Conservation (phyloP, 345 rosid genomes). For the Linum trigynum region DNA sequence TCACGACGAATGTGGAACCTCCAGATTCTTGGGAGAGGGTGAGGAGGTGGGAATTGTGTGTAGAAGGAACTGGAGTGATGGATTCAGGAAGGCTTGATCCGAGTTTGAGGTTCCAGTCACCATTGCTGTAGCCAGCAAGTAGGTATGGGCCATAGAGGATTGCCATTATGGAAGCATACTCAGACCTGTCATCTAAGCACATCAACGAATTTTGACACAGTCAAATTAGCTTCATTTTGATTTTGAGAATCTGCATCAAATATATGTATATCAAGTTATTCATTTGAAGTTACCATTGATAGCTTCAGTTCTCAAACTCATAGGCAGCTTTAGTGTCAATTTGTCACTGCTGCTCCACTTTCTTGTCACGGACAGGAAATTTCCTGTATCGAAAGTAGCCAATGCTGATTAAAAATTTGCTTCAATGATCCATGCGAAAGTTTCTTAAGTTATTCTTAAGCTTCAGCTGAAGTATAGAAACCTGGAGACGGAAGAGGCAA, state of each 20-base stretch:
- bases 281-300: slow-evolving; percentile 44
- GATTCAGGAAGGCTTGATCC: slow-evolving; percentile 37
- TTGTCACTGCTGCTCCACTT: slow-evolving; percentile 54
- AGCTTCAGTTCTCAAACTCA: slow-evolving; percentile 50
- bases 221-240: not conserved
- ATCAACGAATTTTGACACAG: not conserved
- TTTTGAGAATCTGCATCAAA: too few relatives aligned
- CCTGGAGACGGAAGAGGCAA: slow-evolving; percentile 56
- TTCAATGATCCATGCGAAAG: not conserved
- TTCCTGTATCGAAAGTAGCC: slow-evolving; percentile 37
- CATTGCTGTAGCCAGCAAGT: slow-evolving; percentile 57
- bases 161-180: slow-evolving; percentile 60
- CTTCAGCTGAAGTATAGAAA: slow-evolving; percentile 2
- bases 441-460: not conserved
- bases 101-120: slow-evolving; percentile 60
- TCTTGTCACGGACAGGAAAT: slow-evolving; percentile 37
- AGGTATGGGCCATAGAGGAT: slow-evolving; percentile 86
- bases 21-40: slow-evolving; percentile 56
- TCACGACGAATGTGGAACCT: slow-evolving; percentile 34
- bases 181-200: slow-evolving; percentile 61
- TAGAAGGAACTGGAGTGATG: slow-evolving; percentile 49
- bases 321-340: slow-evolving; percentile 50
- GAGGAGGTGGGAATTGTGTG: slow-evolving; percentile 41
- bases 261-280: not conserved
- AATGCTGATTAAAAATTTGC: not conserved